Percentiles rank a stretch among this genome's conserved stretches.
These are phyloP conservation scores for Aspergillus brunneoviolaceus DNA, from an alignment of 2,329 filamentous ascomycete genomes.

Conservation along the genomic window DNA sequence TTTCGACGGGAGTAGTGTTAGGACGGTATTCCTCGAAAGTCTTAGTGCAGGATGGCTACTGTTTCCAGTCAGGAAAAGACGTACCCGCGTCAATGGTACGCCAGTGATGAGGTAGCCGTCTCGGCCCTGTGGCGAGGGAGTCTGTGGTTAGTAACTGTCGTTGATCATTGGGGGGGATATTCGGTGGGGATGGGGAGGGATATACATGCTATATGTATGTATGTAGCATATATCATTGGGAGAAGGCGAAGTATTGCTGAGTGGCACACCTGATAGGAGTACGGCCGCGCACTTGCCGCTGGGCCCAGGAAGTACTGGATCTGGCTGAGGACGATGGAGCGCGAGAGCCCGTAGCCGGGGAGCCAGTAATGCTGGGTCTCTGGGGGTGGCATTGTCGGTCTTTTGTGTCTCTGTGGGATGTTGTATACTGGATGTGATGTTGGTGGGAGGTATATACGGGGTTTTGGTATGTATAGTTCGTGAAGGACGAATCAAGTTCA, in stretches of 20 bases:
- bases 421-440: background rate
- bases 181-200: too few species aligned
- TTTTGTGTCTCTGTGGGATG: background rate
- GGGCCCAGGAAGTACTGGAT: constrained; percentile 52
- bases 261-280: constrained; percentile 46
- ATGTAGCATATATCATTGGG: background rate
- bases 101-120: constrained; percentile 52
- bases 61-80: constrained; percentile 19
- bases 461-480: background rate
- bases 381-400: background rate
- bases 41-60: background rate
- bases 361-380: constrained; percentile 49
- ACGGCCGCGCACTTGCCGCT: constrained; percentile 48
- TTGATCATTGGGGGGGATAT: too few species aligned
- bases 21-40: constrained; percentile 3
- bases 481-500: too few species aligned
- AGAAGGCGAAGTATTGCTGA: background rate
- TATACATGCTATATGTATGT: too few species aligned
- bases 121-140: constrained; percentile 37
- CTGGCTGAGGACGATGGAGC: constrained; percentile 50
- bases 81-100: constrained; percentile 46
- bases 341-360: constrained; percentile 50
- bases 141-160: too few species aligned
- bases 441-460: background rate
- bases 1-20: constrained; percentile 2